Evolutionary conservation across 345 rosid genomes (phyloP).

Genomic region (Psidium friedrichsthalianum): DNA sequence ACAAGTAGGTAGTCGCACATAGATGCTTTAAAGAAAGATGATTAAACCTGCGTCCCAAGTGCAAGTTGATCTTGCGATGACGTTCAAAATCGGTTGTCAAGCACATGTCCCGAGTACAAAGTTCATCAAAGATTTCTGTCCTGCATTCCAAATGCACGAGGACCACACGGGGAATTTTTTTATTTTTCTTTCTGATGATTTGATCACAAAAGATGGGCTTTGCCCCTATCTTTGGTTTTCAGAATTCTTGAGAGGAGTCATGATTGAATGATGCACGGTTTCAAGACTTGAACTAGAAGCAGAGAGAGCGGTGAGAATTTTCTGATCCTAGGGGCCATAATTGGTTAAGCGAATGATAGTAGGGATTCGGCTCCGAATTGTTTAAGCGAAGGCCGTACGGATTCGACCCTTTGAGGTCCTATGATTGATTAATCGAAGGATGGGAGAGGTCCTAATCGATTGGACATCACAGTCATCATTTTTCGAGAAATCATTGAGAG

Average conservation of each 20-base stretch:
- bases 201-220: no score
- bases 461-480: no score
- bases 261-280: not conserved
- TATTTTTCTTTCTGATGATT: not conserved
- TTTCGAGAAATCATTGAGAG: not conserved
- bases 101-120: not conserved
- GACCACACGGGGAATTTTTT: not conserved
- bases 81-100: not conserved
- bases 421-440: not conserved
- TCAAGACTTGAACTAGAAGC: not conserved
- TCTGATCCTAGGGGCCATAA: not conserved
- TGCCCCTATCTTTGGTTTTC: no score
- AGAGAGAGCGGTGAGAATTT: not conserved
- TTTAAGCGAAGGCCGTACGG: not conserved
- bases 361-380: not conserved
- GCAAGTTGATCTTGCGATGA: not conserved
- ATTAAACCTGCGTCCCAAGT: not conserved
- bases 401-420: not conserved
- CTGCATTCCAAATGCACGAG: not conserved
- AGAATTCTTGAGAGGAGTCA: not conserved
- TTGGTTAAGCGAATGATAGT: no score
- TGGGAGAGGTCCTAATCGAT: not conserved
- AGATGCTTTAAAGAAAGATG: not conserved
- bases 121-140: not conserved
- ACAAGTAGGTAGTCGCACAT: not conserved